Base-by-base conservation (phyloP, 805 yeast species). In the Lachancea kluyveri region DNA sequence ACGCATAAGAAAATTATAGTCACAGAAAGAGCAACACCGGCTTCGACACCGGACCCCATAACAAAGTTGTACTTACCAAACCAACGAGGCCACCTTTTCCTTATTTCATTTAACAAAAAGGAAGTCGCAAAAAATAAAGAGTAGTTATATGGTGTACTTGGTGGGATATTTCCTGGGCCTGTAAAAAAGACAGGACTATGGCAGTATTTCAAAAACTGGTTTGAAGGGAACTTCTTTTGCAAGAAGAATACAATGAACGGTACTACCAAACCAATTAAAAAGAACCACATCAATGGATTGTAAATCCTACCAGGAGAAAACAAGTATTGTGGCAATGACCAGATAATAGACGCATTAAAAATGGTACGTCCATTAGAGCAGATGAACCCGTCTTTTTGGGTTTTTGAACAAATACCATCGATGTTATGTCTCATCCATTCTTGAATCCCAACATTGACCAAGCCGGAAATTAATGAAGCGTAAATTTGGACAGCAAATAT, bases 61-160 rank as follows among this genome's bases (percentile, higher is more conserved):
- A 74, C 72, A 43, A 68, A 74, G 40, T 74, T 74, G 50, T 76
- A 76, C 46, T 72, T 74, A 30, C 67, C 72, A 68, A 77, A 72
- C 80, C 80, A 75, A 17, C 54, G 46, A 4, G 70, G 60, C 58
- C 70, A 74, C 36, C 59, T 58, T 26, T 59, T 61, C 40, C 67
- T 70, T 27, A 75, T 56, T 22, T 57, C 50, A 43, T 64, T 65
- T 52, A 74, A 63, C 18, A 60, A 42, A 34, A 57, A 66, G 6
- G 76, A 67, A 33, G 69, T 44, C 3, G 59, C 54, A 30, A 74
- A 62, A 21, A 74, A 75, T 15, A 72, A 66, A 2, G 77, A 68
- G 54, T 76, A 77, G 52, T 76, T 77, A 53, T 77, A 78, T 17
- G 82, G 76, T 4, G 86, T 77, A 22, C 83, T 79, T 24, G 90